These are phyloP conservation scores for Monascus ruber DNA, from an alignment of 2,329 filamentous ascomycete genomes.

Conservation along the genomic window DNA sequence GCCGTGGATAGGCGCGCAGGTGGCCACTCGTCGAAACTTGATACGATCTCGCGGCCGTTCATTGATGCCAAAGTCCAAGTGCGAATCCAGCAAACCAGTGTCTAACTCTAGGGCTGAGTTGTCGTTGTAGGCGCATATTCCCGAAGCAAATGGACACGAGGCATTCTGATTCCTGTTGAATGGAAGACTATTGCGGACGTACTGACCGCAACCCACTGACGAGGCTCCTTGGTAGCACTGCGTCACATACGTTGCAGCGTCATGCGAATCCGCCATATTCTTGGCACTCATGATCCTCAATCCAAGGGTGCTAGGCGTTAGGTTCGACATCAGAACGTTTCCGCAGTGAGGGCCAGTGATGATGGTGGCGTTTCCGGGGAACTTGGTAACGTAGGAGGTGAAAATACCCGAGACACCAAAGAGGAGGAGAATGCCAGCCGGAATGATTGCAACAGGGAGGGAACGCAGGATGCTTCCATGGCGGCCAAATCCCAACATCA, in stretches of 20 bases:
- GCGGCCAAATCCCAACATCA: neutral
- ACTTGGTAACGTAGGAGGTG: constrained; percentile 20
- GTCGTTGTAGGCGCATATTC: constrained; percentile 1
- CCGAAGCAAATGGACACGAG: constrained; percentile 7
- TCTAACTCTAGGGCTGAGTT: constrained; percentile 4
- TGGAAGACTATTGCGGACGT: constrained; percentile 4
- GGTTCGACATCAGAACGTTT: neutral
- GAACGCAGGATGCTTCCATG: neutral
- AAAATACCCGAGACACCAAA: constrained; percentile 20
- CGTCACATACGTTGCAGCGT: constrained; percentile 10
- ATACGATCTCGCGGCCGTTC: constrained; percentile 9
- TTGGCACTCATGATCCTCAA: neutral
- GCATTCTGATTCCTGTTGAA: constrained; percentile 6
- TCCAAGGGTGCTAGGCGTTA: neutral
- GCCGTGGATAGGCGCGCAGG: constrained; percentile 9
- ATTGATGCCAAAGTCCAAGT: constrained; percentile 17
- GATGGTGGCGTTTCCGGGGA: constrained; percentile 19
- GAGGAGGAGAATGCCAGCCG: constrained; percentile 8
- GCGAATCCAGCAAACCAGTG: constrained; percentile 13
- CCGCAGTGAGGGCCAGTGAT: constrained; percentile 18
- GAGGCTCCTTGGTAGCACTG: constrained; percentile 11
- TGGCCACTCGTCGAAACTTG: constrained; percentile 12
- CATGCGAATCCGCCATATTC: constrained; percentile 10
- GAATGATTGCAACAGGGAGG: constrained; percentile 11
- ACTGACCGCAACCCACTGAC: constrained; percentile 7